These are phyloP conservation scores for Fusarium cyanostomum DNA, from an alignment of 2,329 filamentous ascomycete genomes.

Conservation along the genomic window DNA sequence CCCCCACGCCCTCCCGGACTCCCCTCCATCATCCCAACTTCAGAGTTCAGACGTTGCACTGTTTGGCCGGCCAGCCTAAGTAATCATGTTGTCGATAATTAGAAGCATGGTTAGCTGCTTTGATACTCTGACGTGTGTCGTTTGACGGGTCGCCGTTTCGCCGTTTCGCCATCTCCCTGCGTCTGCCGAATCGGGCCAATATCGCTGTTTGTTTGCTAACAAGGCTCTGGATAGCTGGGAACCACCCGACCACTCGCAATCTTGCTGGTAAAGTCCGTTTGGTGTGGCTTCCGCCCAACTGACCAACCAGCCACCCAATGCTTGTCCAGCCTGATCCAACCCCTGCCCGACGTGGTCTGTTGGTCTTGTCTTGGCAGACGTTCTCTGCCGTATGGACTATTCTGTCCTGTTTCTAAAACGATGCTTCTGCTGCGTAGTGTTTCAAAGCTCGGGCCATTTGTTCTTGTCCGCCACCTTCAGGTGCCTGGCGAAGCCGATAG, in stretches of 20 bases:
- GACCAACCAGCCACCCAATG: slow-evolving; percentile 23
- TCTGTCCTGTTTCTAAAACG: slow-evolving; percentile 23
- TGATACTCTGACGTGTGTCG: slow-evolving; percentile 3
- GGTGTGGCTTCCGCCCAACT: slow-evolving; percentile 21
- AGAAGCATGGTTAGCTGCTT: background rate
- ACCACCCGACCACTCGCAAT: slow-evolving; percentile 22
- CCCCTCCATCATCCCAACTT: slow-evolving; percentile 23
- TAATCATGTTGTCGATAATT: background rate
- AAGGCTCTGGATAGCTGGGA: slow-evolving; percentile 26
- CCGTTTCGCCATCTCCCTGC: background rate
- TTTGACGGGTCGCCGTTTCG: background rate
- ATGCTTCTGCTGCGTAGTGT: background rate
- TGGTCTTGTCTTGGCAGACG: slow-evolving; percentile 30
- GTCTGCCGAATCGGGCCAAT: slow-evolving; percentile 6
- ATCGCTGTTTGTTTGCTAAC: slow-evolving; percentile 27
- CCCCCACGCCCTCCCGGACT: too few relatives aligned
- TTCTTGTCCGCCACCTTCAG: slow-evolving; percentile 21
- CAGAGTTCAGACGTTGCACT: background rate
- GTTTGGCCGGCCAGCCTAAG: background rate
- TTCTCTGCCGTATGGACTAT: slow-evolving; percentile 15
- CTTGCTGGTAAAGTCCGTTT: slow-evolving; percentile 27
- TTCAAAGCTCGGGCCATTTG: slow-evolving; percentile 36
- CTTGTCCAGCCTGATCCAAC: slow-evolving; percentile 28
- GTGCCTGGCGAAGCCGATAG: slow-evolving; percentile 13
- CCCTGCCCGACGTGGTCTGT: slow-evolving; percentile 13